Evolutionary conservation across 1,139 yeast genomes (phyloP), one percentile per base, ranked within the genome.

Genomic region (Insectozyma bohioensis): DNA sequence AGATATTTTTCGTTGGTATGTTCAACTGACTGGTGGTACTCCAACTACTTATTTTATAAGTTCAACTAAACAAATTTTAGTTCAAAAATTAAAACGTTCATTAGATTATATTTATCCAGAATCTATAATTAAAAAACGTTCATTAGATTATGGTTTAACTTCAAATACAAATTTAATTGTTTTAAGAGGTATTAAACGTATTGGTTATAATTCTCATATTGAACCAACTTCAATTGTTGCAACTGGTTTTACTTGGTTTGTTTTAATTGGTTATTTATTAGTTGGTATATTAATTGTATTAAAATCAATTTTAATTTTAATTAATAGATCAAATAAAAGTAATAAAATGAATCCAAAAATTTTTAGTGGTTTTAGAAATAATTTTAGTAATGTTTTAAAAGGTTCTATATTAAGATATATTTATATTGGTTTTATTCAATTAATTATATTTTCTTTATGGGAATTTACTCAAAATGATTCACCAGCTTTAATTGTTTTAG

Each of bases 241-340:
- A 28, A 84, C 94, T 1, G 92, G 90, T 1, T 80, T 80, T 52
- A 80, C 90, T 1, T 84, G 83, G 49, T 84, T 84, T 52, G 67
- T 81, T 6, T 47, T 85, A 18, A 78, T 80, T 56, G 86, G 86
- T 5, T 81, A 80, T 48, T 46, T 68, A 12, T 53, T 70, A 39
- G 54, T 61, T 11, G 60, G 51, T 3, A 63, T 82, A 7, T 57
- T 85, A 30, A 72, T 81, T 18, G 59, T 78, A 26, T 46, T 70
- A 19, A 80, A 77, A 48, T 74, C 73, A 35, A 51, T 65, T 3
- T 51, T 79, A 15, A 75, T 72, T 29, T 55, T 81, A 20, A 61
- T 72, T 31, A 49, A 61, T 27, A 57, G 65, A 38, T 49, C 57
- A 35, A 60, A 75, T 12, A 68, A 65, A 66, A 49, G 56, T 36